Conservation (phyloP, 2,329 filamentous ascomycete genomes). For the Chrysosphaeria jannelii region DNA sequence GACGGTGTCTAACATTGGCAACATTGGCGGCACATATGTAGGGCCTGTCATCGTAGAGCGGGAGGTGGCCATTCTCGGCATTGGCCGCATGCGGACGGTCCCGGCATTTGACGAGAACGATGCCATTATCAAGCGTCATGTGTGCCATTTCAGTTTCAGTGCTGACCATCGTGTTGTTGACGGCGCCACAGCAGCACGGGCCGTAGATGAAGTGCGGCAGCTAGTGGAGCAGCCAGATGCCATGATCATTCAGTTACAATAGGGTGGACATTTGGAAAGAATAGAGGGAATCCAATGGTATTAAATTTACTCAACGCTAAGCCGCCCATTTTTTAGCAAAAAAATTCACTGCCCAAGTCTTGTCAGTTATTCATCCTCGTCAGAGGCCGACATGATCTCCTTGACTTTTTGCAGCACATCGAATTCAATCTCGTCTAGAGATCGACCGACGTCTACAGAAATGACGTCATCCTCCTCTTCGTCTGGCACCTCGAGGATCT, state of each 20-base stretch:
- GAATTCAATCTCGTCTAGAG: slow-evolving; percentile 25
- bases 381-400: slow-evolving; percentile 6
- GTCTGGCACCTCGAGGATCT: slow-evolving; percentile 55
- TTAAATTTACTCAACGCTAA: background rate
- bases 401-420: slow-evolving; percentile 27
- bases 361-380: slow-evolving; percentile 1
- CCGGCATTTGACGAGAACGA: slow-evolving; percentile 41
- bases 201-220: slow-evolving; percentile 49
- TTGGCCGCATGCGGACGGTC: slow-evolving; percentile 52
- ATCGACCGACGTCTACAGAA: slow-evolving; percentile 33
- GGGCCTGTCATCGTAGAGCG: slow-evolving; percentile 71
- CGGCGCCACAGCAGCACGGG: slow-evolving; percentile 77
- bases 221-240: slow-evolving; percentile 61
- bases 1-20: slow-evolving; percentile 89
- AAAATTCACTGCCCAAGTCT: no score
- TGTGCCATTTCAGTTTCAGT: slow-evolving; percentile 85
- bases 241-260: slow-evolving; percentile 62
- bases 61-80: slow-evolving; percentile 73
- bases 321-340: background rate
- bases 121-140: slow-evolving; percentile 41
- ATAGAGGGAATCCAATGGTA: background rate
- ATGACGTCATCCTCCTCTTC: slow-evolving; percentile 42
- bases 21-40: slow-evolving; percentile 75
- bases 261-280: slow-evolving; percentile 1
- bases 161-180: slow-evolving; percentile 87